Evolutionary conservation across 306 rosid species (phyloP).

Genomic region (Dicorynia guianensis): DNA sequence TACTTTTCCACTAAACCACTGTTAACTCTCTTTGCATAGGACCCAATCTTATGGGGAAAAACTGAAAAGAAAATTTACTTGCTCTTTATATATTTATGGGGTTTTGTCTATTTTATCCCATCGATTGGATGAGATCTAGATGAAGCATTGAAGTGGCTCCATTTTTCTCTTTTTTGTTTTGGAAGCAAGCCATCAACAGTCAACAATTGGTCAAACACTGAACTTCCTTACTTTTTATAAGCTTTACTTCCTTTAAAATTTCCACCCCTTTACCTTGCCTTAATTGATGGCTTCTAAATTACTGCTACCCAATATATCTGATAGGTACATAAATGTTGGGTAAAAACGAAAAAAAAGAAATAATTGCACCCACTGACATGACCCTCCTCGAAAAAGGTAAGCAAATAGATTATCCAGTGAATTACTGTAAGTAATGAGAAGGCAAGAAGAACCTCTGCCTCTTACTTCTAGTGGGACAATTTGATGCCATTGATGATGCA

Average conservation of each 20-base stretch:
- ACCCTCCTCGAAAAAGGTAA: slow-evolving; percentile 9
- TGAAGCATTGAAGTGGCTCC: not conserved
- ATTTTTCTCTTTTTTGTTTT: too few relatives aligned
- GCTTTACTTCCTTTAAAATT: slow-evolving; percentile 14
- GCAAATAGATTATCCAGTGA: not conserved
- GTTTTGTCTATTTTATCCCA: too few relatives aligned
- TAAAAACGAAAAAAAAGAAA: slow-evolving; percentile 37
- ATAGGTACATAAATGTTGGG: slow-evolving; percentile 2
- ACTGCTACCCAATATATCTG: slow-evolving; percentile 19
- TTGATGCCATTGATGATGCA: slow-evolving; percentile 58
- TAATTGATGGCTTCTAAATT: slow-evolving; percentile 35
- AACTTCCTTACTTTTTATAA: not conserved
- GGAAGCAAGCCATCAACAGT: too few relatives aligned
- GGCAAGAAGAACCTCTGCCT: slow-evolving; percentile 99
- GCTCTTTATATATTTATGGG: not conserved
- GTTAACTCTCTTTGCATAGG: too few relatives aligned
- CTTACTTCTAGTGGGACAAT: slow-evolving; percentile 78
- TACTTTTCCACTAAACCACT: not conserved
- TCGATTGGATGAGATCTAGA: not conserved
- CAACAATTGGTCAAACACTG: too few relatives aligned
- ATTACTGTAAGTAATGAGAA: slow-evolving; percentile 51
- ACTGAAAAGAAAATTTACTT: not conserved
- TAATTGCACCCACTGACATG: slow-evolving; percentile 25
- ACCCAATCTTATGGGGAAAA: not conserved
- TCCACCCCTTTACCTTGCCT: slow-evolving; percentile 29